Evolutionary conservation across 805 yeast genomes (phyloP), one percentile per base, ranked within the genome.

Genomic region (Candida chilensis): DNA sequence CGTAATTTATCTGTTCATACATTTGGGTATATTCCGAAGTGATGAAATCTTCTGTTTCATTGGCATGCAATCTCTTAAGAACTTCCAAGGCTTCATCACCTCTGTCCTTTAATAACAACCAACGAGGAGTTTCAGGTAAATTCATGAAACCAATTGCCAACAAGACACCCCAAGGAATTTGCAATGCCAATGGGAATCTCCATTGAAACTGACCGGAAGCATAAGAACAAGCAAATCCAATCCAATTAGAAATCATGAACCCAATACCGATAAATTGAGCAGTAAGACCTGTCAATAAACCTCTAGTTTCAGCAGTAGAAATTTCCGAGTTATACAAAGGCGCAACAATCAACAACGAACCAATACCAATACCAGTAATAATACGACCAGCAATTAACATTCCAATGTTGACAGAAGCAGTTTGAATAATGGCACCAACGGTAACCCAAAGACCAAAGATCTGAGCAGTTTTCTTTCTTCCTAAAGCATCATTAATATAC

Each of bases 241-340:
- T 50, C 3, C 67, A 66, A 48, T 58, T 54, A 9, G 69, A 66
- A 8, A 62, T 59, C 20, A 63, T 38, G 26, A 63, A 51, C 19
- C 69, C 69, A 67, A 67, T 61, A 2, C 68, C 62, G 28, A 63
- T 63, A 31, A 67, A 67, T 67, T 67, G 62, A 40, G 62, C 68
- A 42, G 62, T 62, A 1, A 64, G 52, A 45, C 55, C 62, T 27
- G 62, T 67, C 34, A 63, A 55, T 13, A 64, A 56, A 16, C 69
- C 69, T 45, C 69, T 49, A 27, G 61, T 64, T 67, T 67, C 61
- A 36, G 54, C 57, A 3, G 69, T 68, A 6, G 67, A 58, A 1
- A 67, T 67, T 39, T 63, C 69, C 9, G 69, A 66, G 39, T 61
- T 67, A 38, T 63, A 63, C 28, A 63, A 42, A 3, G 67, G 67